phyloP scores from a whole-genome alignment of 2,329 filamentous ascomycete species.

The Neopestalotiopsis rosae region DNA sequence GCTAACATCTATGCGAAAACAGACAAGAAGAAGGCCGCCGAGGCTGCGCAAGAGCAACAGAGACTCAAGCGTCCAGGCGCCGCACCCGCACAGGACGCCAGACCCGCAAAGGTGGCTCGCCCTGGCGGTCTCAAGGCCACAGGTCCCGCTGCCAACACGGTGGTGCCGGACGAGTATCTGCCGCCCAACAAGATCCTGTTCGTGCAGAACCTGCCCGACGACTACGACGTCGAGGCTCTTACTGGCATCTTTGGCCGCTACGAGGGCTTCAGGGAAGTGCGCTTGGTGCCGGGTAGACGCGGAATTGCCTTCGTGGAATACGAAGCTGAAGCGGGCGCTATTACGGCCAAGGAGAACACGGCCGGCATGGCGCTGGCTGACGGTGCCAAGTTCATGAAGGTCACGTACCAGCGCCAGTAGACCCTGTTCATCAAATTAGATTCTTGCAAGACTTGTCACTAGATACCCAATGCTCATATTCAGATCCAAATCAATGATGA shows the following conservation, averaged over 20 bases:
- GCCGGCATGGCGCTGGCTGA: conserved; percentile 82
- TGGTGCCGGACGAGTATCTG: conserved; percentile 96
- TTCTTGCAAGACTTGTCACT: not conserved
- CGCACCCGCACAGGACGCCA: conserved; percentile 51
- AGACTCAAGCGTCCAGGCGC: conserved; percentile 69
- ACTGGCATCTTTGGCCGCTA: conserved; percentile 85
- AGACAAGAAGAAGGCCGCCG: conserved; percentile 81
- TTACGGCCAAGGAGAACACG: conserved; percentile 91
- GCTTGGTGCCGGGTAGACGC: conserved; percentile 82
- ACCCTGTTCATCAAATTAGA: not conserved
- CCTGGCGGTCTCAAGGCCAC: conserved; percentile 79
- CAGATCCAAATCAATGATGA: not conserved
- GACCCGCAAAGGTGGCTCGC: conserved; percentile 73
- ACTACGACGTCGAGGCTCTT: conserved; percentile 81
- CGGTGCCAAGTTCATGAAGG: conserved; percentile 81
- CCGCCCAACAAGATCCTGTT: conserved; percentile 98
- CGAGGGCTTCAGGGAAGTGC: conserved; percentile 92
- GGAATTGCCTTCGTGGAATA: conserved; percentile 98
- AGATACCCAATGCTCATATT: not conserved
- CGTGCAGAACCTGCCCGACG: conserved; percentile 88
- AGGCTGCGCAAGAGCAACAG: conserved; percentile 79
- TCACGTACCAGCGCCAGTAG: conserved; percentile 93
- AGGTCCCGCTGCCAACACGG: conserved; percentile 67
- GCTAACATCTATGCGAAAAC: conserved; percentile 13
- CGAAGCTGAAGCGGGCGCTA: conserved; percentile 86